Conservation (phyloP, 148 eudicot genomes). For the Persicaria tinctoria region DNA sequence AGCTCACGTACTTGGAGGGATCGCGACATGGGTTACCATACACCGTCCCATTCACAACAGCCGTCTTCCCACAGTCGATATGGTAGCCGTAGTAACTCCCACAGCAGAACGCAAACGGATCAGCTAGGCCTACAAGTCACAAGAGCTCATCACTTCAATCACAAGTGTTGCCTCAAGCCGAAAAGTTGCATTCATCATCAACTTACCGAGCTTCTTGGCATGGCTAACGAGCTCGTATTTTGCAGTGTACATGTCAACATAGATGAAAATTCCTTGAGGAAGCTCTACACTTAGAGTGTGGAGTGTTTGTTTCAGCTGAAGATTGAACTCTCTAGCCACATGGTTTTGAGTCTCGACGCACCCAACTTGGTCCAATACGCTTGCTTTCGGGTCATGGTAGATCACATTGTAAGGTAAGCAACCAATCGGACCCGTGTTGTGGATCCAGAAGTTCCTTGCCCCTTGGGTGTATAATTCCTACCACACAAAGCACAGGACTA, state of each 20-base stretch:
- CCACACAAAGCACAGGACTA: not conserved
- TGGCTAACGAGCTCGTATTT: constrained; percentile 3
- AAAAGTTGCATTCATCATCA: too few species aligned
- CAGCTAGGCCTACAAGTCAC: not conserved
- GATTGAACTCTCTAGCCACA: constrained; percentile 5
- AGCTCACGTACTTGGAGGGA: not conserved
- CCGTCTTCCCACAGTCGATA: not conserved
- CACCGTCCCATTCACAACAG: constrained; percentile 1
- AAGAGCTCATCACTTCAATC: not conserved
- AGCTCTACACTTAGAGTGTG: not conserved
- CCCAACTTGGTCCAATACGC: not conserved
- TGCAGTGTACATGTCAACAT: constrained; percentile 6
- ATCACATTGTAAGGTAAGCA: constrained; percentile 5
- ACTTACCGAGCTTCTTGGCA: constrained; percentile 8
- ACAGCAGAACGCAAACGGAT: constrained; percentile 5
- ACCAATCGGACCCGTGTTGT: constrained; percentile 11
- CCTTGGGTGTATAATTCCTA: constrained; percentile 5
- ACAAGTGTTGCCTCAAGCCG: too few species aligned
- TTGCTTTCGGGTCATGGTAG: not conserved
- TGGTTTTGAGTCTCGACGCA: not conserved
- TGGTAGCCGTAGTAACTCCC: constrained; percentile 6
- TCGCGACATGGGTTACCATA: not conserved
- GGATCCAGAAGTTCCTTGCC: constrained; percentile 10
- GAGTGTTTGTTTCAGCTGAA: not conserved
- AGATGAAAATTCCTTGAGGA: not conserved